These are phyloP conservation scores for Naganishia sp. DNA, from an alignment of 1,284 basidiomycete species.

Conservation along the genomic window DNA sequence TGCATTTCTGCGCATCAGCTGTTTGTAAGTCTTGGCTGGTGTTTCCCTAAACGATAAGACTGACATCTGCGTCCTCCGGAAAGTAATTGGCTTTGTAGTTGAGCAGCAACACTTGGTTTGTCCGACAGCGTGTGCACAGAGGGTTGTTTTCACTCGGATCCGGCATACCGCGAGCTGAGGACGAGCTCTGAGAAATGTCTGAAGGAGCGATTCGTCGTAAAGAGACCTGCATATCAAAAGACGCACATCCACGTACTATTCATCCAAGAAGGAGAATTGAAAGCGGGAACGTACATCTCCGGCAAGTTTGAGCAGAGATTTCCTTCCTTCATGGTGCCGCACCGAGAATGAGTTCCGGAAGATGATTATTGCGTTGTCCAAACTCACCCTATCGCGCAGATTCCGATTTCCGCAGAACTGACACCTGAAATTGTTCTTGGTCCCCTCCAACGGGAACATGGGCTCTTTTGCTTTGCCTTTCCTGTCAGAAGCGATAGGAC, in stretches of 20 bases:
- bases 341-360: background rate
- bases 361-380: too few relatives aligned
- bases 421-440: constrained; percentile 17
- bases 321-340: background rate
- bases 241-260: too few relatives aligned
- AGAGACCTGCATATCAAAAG: background rate
- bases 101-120: constrained; percentile 20
- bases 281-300: constrained; percentile 15
- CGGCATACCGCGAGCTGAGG: background rate
- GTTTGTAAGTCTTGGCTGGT: background rate
- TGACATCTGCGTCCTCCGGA: constrained; percentile 23
- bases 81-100: constrained; percentile 29
- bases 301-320: constrained; percentile 6
- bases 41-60: background rate
- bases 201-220: background rate
- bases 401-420: constrained; percentile 21
- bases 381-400: constrained; percentile 15
- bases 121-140: constrained; percentile 21
- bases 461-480: background rate
- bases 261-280: constrained; percentile 3
- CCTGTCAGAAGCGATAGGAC: background rate
- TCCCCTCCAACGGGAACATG: constrained; percentile 21
- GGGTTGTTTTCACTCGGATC: background rate
- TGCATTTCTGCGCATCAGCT: constrained; percentile 22
- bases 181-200: background rate